Evolutionary conservation across 345 rosid species (phyloP).

Genomic region (Sonneratia alba): DNA sequence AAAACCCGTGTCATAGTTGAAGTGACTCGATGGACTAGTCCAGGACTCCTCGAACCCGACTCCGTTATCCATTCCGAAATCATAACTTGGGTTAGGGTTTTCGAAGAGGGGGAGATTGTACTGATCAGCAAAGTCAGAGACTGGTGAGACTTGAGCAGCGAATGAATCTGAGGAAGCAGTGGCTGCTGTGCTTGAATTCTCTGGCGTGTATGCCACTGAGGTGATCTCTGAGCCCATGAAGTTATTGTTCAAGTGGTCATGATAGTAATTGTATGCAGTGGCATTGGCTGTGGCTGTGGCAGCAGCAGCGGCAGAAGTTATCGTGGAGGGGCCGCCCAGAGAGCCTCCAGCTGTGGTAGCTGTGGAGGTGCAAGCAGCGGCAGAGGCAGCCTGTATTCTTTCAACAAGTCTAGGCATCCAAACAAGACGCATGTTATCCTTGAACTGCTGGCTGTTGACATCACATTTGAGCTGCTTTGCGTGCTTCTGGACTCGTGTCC

Average conservation of each 20-base stretch:
- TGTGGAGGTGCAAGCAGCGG: conserved; percentile 14
- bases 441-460: conserved; percentile 82
- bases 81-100: conserved; percentile 43
- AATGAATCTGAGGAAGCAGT: conserved; percentile 47
- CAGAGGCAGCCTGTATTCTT: conserved; percentile 68
- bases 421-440: conserved; percentile 61
- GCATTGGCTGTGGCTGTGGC: conserved; percentile 10
- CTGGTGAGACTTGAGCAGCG: conserved; percentile 45
- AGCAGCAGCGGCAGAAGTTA: conserved; percentile 11
- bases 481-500: conserved; percentile 89
- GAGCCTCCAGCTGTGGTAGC: conserved; percentile 14
- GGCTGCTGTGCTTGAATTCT: conserved; percentile 58
- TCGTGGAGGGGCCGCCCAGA: conserved; percentile 4
- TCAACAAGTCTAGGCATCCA: conserved; percentile 94
- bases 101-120: conserved; percentile 30
- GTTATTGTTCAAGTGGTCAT: conserved; percentile 5
- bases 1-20: conserved; percentile 33
- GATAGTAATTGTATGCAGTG: neutral
- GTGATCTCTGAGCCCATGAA: neutral
- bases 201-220: conserved; percentile 34
- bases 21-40: conserved; percentile 32
- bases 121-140: conserved; percentile 52
- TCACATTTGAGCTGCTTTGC: conserved; percentile 84
- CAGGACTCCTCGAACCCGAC: conserved; percentile 34
- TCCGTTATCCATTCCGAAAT: conserved; percentile 25